Conservation (phyloP, 2,329 filamentous ascomycete genomes). For the Thelonectria rubi region DNA sequence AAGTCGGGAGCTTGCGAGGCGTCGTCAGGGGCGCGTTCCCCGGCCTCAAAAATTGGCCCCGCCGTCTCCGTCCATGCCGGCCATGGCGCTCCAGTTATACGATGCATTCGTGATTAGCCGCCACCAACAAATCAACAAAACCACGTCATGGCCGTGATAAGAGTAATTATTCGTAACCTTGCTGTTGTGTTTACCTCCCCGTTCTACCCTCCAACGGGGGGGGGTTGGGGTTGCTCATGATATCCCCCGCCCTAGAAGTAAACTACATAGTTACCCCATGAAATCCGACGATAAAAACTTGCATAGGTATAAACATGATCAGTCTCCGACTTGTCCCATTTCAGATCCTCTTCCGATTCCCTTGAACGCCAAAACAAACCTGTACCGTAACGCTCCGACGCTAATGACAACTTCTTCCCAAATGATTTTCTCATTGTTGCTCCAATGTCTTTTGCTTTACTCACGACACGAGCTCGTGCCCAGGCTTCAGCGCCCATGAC, state of each 20-base stretch:
- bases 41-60: slow-evolving; percentile 36
- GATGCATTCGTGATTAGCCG: background rate
- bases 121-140: background rate
- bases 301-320: slow-evolving; percentile 23
- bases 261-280: background rate
- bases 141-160: background rate
- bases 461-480: slow-evolving; percentile 48
- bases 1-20: slow-evolving; percentile 8
- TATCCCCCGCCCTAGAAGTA: background rate
- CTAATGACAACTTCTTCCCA: slow-evolving; percentile 39
- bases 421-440: slow-evolving; percentile 26
- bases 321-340: background rate
- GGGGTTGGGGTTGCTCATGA: background rate
- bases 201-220: background rate
- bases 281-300: background rate
- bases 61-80: slow-evolving; percentile 36
- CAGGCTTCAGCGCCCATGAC: slow-evolving; percentile 53
- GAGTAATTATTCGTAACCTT: background rate
- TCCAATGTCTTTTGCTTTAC: slow-evolving; percentile 12
- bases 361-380: slow-evolving; percentile 30
- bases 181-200: no score
- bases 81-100: slow-evolving; percentile 13
- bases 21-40: slow-evolving; percentile 26
- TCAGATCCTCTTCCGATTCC: slow-evolving; percentile 20
- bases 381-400: slow-evolving; percentile 36